Evolutionary conservation across 2,329 filamentous ascomycete genomes (phyloP).

Genomic region (Beauveria australis): DNA sequence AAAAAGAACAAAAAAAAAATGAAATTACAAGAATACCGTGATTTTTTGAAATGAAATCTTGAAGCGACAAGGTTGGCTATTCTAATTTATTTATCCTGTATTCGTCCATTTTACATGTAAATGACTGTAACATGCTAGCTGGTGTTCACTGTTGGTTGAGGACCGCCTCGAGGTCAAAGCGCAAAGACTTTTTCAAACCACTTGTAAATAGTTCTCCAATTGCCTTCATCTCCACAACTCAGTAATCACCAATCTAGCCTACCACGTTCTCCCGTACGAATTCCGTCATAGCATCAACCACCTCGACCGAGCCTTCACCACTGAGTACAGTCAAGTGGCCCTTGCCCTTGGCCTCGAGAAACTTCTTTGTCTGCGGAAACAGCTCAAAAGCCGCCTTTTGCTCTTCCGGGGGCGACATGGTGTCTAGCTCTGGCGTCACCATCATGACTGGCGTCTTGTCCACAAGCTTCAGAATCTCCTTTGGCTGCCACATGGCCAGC

Average conservation of each 20-base stretch:
- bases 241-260: not conserved
- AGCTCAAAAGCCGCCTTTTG: slow-evolving; percentile 10
- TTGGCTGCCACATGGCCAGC: slow-evolving; percentile 17
- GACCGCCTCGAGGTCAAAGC: not conserved
- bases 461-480: slow-evolving; percentile 14
- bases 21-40: not conserved
- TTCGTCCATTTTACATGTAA: not conserved
- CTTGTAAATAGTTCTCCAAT: too few relatives aligned
- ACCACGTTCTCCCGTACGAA: not conserved
- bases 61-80: not conserved
- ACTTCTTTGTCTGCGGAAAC: slow-evolving; percentile 39
- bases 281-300: not conserved
- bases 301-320: not conserved
- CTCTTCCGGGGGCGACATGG: slow-evolving; percentile 23
- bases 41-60: not conserved
- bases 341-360: not conserved
- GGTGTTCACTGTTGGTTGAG: not conserved
- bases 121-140: not conserved
- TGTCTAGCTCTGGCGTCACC: slow-evolving; percentile 21
- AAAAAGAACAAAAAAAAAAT: not conserved
- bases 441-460: slow-evolving; percentile 19
- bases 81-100: not conserved
- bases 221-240: too few relatives aligned
- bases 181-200: not conserved
- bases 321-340: not conserved